Evolutionary conservation across 352 stramenopile genomes (phyloP), one percentile per base, ranked within the genome.

Genomic region (Globisporangium solare): DNA sequence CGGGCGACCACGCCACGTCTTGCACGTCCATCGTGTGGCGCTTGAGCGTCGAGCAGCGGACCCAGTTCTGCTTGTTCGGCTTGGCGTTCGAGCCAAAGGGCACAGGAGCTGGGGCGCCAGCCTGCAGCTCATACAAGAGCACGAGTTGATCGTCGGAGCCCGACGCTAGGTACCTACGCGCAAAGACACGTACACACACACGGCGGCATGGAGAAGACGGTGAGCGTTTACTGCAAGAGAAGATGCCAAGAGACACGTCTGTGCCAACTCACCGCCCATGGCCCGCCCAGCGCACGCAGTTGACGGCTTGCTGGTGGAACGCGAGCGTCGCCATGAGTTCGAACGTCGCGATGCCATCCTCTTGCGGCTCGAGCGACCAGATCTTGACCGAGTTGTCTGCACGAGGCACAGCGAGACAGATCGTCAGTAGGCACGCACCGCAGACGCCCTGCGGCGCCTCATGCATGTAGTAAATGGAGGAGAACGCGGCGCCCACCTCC

Each of bases 1-100:
- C 86, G 0, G 86, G 86, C 2, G 86, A 95, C 86, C 86, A 95
- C 20, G 86, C 83, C 6, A 95, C 57, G 42, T 95, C 86, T 40
- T 89, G 78, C 47, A 95, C 86, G 59, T 94, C 84, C 85, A 95
- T 95, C 2, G 83, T 92, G 61, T 95, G 83, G 51, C 82, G 73
- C 68, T 92, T 85, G 13, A 95, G 73, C 17, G 79, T 92, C 45
- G 83, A 73, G 60, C 79, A 92, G 18, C 82, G 79, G 24, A 80
- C 71, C 83, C 83, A 93, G 64, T 92, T 95, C 67, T 95, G 75
- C 45, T 90, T 88, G 60, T 95, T 95, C 3, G 68, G 78, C 56
- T 73, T 71, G 32, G 76, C 77, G 45, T 91, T 90, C 27, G 82
- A 92, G 3, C 83, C 83, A 53, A 95, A 95, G 0, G 83, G 76